Evolutionary conservation across 106 monocot species (phyloP), one percentile per base, ranked within the genome.

Genomic region (Cymbidium sinense): DNA sequence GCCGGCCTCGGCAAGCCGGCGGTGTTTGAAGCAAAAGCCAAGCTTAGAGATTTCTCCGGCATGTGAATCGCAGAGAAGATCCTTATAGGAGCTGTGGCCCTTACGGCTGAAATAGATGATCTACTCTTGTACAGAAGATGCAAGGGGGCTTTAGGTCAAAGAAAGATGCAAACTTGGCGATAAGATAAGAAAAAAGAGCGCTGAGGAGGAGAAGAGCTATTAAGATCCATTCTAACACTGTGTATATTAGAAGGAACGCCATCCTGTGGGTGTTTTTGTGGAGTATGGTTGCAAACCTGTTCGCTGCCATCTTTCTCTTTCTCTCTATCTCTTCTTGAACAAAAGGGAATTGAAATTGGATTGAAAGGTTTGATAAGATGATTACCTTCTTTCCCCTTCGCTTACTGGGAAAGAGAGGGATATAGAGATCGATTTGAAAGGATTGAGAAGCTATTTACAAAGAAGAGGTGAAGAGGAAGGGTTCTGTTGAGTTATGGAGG

Each of bases 71-170:
- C 93, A 93, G 43, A 93, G 70, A 76, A 88, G 64, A 64, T 74
- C 70, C 35, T 75, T 35, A 70, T 64, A 83, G 39, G 55, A 74
- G 44, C 20, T 10, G 20, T 34, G 50, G 34, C 78, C 70, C n/a
- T 21, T 34, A 44, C 64, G 78, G 65, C 21, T 85, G 83, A 72
- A 87, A 86, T 19, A 89, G 80, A 77, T 80, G 86, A 75, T 93
- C 90, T 10, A 88, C 72, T 17, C 90, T 76, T 25, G 50, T 74
- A 80, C 95, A 96, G 76, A 93, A 75, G 73, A 89, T 43, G 81
- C 95, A 96, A 43, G 95, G 95, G 13, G 93, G 87, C 74, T 72
- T 76, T 12, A 96, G 88, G 61, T 87, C 87, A 72, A 93, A 96
- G 83, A 78, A 96, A 73, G 77, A 55, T 29, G 95, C 93, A 64